phyloP scores from a whole-genome alignment of 2,329 filamentous ascomycete genomes.

The Diplodia seriata region DNA sequence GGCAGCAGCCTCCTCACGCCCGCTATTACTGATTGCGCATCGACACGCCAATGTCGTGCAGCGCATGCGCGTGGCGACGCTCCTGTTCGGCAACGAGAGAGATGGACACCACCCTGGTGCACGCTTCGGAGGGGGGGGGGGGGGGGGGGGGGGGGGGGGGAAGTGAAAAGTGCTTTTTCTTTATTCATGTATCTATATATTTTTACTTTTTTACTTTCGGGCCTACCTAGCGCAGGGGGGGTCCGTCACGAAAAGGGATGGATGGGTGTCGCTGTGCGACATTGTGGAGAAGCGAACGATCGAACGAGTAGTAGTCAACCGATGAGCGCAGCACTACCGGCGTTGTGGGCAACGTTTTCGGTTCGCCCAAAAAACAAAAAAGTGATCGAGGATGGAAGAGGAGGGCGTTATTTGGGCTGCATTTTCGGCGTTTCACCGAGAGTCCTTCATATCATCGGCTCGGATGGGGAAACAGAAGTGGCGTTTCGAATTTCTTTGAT shows the following conservation, averaged over 20 bases:
- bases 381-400: background rate
- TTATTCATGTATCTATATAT: background rate
- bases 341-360: background rate
- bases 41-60: too few species aligned
- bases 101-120: too few species aligned
- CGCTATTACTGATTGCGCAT: too few species aligned
- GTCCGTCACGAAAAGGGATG: background rate
- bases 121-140: too few species aligned
- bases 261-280: background rate
- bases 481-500: background rate
- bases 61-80: too few species aligned
- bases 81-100: too few species aligned
- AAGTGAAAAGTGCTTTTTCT: too few species aligned
- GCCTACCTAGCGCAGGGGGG: background rate
- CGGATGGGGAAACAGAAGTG: background rate
- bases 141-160: too few species aligned
- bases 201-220: background rate
- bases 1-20: too few species aligned
- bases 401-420: background rate
- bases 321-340: background rate
- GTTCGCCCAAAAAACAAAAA: background rate
- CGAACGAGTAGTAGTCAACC: background rate
- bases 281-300: background rate
- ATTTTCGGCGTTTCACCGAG: background rate
- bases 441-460: background rate